Evolutionary conservation across 2,329 filamentous ascomycete species (phyloP), one percentile per base, ranked within the genome.

Genomic region (Bipolaris zeicola): DNA sequence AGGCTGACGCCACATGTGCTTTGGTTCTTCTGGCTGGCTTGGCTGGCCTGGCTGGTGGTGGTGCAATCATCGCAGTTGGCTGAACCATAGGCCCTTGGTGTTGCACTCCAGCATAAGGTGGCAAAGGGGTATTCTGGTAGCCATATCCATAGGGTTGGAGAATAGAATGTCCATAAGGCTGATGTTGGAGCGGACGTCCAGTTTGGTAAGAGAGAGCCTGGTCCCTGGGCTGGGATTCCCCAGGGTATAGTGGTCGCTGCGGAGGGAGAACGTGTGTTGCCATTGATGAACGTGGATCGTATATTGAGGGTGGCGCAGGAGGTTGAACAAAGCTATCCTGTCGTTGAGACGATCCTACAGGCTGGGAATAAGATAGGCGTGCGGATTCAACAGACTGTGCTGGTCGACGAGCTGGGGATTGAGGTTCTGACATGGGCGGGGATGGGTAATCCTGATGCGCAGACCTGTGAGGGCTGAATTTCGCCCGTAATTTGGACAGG

Each of bases 1-100:
- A 95, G 24, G 91, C 91, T 34, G 90, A 93, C 48, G 90, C 89
- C 50, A 94, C 91, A 78, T 95, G 91, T 13, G 89, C 89, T 72
- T 92, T 92, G 5, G 88, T 87, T 73, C 76, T 71, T 50, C 76
- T 70, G 20, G 74, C 74, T 52, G 71, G 70, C 57, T 75, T 77
- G 38, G 60, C 67, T 20, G 68, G 63, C 57, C 72, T 66, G 8
- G 66, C 44, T 20, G 72, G 60, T 36, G 66, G 71, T 43, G 74
- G 71, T 59, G 68, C 63, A 48, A 74, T 69, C 45, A 75, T 70
- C 6, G 70, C 60, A 37, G 67, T 62, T 55, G 68, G 69, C 57
- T 75, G 74, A 34, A 54, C 65, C 63, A 75, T 74, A 38, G 67
- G 64, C 37, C 67, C 72, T 48, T 49, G 43, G 31, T 70, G 64